These are phyloP conservation scores for Exophiala aquamarina DNA, from an alignment of 2,329 filamentous ascomycete species.

Conservation along the genomic window DNA sequence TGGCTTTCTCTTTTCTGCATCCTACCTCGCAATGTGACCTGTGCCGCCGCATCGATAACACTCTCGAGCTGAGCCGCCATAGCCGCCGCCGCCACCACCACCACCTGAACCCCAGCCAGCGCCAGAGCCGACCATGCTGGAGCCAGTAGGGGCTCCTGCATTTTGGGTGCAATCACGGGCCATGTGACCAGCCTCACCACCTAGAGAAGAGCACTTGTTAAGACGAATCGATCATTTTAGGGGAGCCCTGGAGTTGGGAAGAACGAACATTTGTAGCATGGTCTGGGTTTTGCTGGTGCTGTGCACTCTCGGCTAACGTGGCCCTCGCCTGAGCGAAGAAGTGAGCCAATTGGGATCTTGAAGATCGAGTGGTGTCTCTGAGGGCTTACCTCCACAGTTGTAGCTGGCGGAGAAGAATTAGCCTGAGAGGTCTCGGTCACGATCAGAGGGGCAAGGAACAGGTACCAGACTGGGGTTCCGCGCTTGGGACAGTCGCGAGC, in stretches of 20 bases:
- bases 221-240: too few species aligned
- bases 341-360: constrained; percentile 4
- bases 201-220: too few species aligned
- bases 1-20: constrained; percentile 71
- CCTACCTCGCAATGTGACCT: constrained; percentile 79
- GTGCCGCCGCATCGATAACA: constrained; percentile 99
- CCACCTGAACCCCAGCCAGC: constrained; percentile 47
- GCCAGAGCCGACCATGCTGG: constrained; percentile 47
- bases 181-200: constrained; percentile 80
- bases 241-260: constrained; percentile 11
- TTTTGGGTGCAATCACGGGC: constrained; percentile 57
- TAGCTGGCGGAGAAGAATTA: constrained; percentile 55
- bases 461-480: constrained; percentile 75
- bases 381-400: constrained; percentile 70
- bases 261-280: constrained; percentile 55
- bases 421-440: constrained; percentile 20
- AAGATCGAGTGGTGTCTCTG: constrained; percentile 3
- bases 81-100: constrained; percentile 40
- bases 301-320: constrained; percentile 91
- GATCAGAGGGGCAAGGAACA: constrained; percentile 3
- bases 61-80: constrained; percentile 59
- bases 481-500: constrained; percentile 84
- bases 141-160: constrained; percentile 43
- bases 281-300: constrained; percentile 81
- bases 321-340: constrained; percentile 54